Percentiles rank a stretch among this genome's conserved stretches.
Evolutionary conservation across 1,139 yeast genomes (phyloP).

Genomic region (Geotrichum reessii): DNA sequence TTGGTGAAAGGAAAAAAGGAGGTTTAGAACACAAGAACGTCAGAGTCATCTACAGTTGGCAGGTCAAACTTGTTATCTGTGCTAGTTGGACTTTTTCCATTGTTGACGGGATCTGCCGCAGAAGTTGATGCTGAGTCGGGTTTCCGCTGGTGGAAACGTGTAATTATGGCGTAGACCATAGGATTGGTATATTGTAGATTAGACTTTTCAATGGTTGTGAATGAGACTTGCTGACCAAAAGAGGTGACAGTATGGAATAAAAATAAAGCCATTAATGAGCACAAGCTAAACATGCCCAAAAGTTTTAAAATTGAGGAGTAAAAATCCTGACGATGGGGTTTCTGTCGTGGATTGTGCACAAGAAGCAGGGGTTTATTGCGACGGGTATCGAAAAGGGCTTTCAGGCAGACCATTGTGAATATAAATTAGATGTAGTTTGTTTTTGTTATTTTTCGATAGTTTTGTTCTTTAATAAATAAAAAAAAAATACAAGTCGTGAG

Average conservation of each 20-base stretch:
- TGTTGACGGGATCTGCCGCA: background rate
- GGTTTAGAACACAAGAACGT: background rate
- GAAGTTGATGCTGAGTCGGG: background rate
- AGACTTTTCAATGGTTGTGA: background rate
- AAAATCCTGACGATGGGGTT: background rate
- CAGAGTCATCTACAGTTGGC: constrained; percentile 2
- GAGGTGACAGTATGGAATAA: background rate
- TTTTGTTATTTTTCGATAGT: too few species aligned
- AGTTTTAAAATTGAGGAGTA: constrained; percentile 2
- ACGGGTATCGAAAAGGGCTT: background rate
- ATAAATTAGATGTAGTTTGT: too few species aligned
- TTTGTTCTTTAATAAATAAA: too few species aligned
- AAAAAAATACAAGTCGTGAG: too few species aligned
- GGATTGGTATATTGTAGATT: constrained; percentile 7
- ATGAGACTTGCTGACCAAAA: background rate
- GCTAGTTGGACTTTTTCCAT: background rate
- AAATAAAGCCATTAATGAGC: constrained; percentile 3
- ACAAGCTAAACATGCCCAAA: constrained; percentile 6
- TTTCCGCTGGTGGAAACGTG: background rate
- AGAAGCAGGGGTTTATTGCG: background rate
- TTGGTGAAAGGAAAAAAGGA: background rate
- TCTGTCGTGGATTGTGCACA: background rate
- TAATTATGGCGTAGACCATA: background rate
- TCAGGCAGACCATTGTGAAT: background rate
- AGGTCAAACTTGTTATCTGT: background rate